phyloP scores from a whole-genome alignment of 441 rosid species.

The Bocquillonia castaneifolia region DNA sequence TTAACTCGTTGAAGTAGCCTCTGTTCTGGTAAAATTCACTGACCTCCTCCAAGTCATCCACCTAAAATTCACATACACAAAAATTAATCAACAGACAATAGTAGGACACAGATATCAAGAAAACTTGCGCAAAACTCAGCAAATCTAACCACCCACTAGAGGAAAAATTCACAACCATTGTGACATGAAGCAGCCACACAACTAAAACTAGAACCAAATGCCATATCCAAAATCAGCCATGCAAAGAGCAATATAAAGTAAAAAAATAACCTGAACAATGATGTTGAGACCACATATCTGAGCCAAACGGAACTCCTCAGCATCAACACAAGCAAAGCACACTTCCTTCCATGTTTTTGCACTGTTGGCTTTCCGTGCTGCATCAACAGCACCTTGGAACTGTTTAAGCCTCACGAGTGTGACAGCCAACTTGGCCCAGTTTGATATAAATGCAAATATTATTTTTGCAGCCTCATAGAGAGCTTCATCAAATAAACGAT shows the following conservation, averaged over 20 bases:
- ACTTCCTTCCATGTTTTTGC: constrained; percentile 99
- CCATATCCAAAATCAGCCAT: background rate
- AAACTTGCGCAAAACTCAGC: background rate
- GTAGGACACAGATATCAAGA: background rate
- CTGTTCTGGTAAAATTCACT: constrained; percentile 97
- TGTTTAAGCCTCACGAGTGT: constrained; percentile 91
- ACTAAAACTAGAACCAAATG: background rate
- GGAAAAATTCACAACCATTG: background rate
- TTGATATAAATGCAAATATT: constrained; percentile 87
- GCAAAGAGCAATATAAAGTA: background rate
- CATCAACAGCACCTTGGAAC: constrained; percentile 99
- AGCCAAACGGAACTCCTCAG: constrained; percentile 98
- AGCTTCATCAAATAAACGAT: constrained; percentile 83
- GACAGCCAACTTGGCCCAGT: constrained; percentile 97
- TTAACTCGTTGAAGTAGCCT: constrained; percentile 94
- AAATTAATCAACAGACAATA: background rate
- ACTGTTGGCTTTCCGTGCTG: constrained; percentile 98
- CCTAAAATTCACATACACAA: constrained; percentile 37
- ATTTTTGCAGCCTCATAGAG: constrained; percentile 97
- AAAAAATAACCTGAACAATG: constrained; percentile 69
- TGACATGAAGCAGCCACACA: too few relatives aligned
- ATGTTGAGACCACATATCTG: constrained; percentile 98
- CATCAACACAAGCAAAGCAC: constrained; percentile 99
- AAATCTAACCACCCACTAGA: background rate
- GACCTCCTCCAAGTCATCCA: constrained; percentile 97